phyloP scores from a whole-genome alignment of 1,284 basidiomycete genomes.

The Cutaneotrichosporon mucoides region DNA sequence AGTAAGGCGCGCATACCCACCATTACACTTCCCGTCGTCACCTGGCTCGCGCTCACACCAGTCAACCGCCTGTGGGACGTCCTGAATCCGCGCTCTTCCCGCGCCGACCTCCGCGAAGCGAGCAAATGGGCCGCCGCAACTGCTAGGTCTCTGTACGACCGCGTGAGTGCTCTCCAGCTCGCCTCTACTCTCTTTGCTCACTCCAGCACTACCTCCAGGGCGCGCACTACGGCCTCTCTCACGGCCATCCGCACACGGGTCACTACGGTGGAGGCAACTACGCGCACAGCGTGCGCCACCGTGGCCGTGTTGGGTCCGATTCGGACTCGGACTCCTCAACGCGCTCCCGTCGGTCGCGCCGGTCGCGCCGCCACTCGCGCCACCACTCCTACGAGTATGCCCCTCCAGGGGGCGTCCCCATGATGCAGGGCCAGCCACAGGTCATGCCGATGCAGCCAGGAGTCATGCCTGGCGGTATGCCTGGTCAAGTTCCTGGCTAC shows the following conservation, averaged over 20 bases:
- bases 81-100: slow-evolving; percentile 28
- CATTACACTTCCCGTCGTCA: no score
- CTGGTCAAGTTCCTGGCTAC: background rate
- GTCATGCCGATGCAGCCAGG: background rate
- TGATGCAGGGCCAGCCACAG: background rate
- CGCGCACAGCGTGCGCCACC: background rate
- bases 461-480: background rate
- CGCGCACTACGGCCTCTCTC: background rate
- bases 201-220: background rate
- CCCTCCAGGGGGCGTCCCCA: no score
- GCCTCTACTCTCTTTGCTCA: background rate
- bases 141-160: slow-evolving; percentile 42
- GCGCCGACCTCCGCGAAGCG: slow-evolving; percentile 31
- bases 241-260: background rate
- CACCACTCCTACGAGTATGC: background rate
- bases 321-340: background rate
- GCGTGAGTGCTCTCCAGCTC: slow-evolving; percentile 21
- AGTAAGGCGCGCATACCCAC: slow-evolving; percentile 13
- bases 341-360: background rate
- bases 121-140: slow-evolving; percentile 45
- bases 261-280: background rate
- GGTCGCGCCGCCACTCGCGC: background rate
- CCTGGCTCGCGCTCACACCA: slow-evolving; percentile 9
- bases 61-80: slow-evolving; percentile 41
- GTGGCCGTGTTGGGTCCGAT: background rate